A percentile compares a stretch with the other conserved stretches of the same genome.
These are phyloP conservation scores for Collybia nuda DNA, from an alignment of 768 basidiomycete species.

Conservation along the genomic window DNA sequence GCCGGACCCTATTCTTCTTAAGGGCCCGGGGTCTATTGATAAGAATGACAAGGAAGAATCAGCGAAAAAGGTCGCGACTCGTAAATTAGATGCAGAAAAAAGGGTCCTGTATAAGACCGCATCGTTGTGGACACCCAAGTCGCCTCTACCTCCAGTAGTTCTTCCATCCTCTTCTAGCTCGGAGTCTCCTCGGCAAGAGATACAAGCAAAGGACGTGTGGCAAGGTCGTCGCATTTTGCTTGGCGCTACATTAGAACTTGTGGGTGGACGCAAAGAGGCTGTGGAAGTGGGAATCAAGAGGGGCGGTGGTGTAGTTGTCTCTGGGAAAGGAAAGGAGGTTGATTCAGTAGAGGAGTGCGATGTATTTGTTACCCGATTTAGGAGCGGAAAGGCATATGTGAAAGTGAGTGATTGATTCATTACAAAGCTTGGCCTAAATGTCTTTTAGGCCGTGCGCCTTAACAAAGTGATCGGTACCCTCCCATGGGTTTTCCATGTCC, in stretches of 20 bases:
- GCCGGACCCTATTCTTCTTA: constrained; percentile 65
- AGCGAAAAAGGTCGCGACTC: constrained; percentile 17
- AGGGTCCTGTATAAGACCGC: constrained; percentile 28
- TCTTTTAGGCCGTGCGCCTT: constrained; percentile 54
- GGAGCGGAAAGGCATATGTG: constrained; percentile 70
- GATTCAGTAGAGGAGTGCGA: constrained; percentile 55
- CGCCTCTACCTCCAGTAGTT: constrained; percentile 11
- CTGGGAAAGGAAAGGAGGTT: constrained; percentile 37
- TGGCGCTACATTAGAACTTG: constrained; percentile 55
- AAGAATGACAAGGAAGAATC: constrained; percentile 22
- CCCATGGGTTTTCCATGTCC: constrained; percentile 81
- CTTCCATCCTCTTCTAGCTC: constrained; percentile 6
- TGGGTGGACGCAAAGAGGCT: constrained; percentile 43
- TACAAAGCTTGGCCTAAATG: neutral
- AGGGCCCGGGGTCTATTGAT: constrained; percentile 20
- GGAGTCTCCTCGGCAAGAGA: constrained; percentile 9
- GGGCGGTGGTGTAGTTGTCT: constrained; percentile 50
- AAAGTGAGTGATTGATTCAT: constrained; percentile 41
- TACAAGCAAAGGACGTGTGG: constrained; percentile 48
- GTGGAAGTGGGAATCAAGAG: constrained; percentile 60
- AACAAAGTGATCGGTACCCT: constrained; percentile 74
- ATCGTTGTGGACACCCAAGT: constrained; percentile 24
- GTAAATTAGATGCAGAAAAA: constrained; percentile 30
- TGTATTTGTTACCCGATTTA: constrained; percentile 68
- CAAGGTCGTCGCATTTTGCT: constrained; percentile 59